Evolutionary conservation across 176 grass and related monocot species (phyloP).

Genomic region (Tuctoria greenei): DNA sequence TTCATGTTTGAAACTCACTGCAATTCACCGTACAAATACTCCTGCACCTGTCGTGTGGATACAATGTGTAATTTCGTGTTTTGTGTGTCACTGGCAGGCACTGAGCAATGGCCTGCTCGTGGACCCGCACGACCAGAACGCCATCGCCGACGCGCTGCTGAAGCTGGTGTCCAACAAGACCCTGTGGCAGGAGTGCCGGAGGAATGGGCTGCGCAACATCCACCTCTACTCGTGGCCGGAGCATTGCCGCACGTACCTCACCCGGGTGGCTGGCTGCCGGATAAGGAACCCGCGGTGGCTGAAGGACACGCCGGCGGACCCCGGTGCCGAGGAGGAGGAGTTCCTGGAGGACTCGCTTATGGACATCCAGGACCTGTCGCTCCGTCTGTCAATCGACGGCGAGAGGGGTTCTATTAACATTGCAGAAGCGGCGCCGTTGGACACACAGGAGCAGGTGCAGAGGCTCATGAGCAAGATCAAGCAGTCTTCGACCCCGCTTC

Average conservation of each 20-base stretch:
- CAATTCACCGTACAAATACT: neutral
- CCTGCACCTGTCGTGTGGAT: neutral
- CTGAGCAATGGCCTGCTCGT: conserved; percentile 81
- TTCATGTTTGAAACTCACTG: neutral
- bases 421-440: conserved; percentile 18
- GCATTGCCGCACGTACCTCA: conserved; percentile 92
- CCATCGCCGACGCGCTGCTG: conserved; percentile 79
- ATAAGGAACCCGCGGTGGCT: conserved; percentile 82
- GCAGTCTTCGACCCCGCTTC: conserved; percentile 34
- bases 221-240: conserved; percentile 97
- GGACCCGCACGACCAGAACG: conserved; percentile 84
- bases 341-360: conserved; percentile 73
- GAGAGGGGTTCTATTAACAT: conserved; percentile 52
- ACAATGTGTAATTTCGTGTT: neutral
- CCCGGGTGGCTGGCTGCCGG: conserved; percentile 79
- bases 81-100: conserved; percentile 41
- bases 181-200: conserved; percentile 93
- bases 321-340: conserved; percentile 52
- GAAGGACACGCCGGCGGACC: conserved; percentile 71
- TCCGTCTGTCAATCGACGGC: conserved; percentile 77
- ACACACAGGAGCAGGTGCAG: conserved; percentile 73
- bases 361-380: conserved; percentile 84
- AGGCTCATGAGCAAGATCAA: conserved; percentile 87
- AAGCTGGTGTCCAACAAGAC: conserved; percentile 90
- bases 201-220: conserved; percentile 85